Evolutionary conservation across 176 grass and related monocot genomes (phyloP), one percentile per base, ranked within the genome.

Genomic region (Luzula sylvatica): DNA sequence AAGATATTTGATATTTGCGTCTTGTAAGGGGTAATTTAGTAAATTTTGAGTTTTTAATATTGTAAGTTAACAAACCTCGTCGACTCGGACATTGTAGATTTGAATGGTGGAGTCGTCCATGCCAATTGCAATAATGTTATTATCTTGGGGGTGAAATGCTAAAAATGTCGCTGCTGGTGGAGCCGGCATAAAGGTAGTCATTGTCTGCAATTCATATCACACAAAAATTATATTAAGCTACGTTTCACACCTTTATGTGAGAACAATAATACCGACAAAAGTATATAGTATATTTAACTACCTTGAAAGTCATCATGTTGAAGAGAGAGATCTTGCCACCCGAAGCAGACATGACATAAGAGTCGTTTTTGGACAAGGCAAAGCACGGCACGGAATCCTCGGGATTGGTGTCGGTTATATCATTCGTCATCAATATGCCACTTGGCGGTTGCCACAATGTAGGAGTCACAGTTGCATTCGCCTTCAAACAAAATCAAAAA

Each of bases 261-360:
- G 9, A 35, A 35, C 30, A 35, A 35, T 9, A 2, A 35, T 35
- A 35, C n/a, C n/a, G n/a, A n/a, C n/a, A n/a, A n/a, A n/a, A n/a
- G n/a, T n/a, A n/a, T n/a, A n/a, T n/a, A n/a, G n/a, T n/a, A n/a
- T n/a, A n/a, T n/a, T n/a, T n/a, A n/a, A n/a, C n/a, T 66, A 95
- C 90, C 90, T 89, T 96, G 68, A 96, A 96, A 40, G 90, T 96
- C 90, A 96, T 96, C 90, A 89, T 96, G 74, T 96, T 96, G 74
- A 96, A 96, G 8, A 96, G 54, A 23, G 90, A 96, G 27, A 96
- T 88, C 65, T 96, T 96, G 41, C 90, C 90, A 54, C 90, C 92
- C 28, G 92, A 96, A 77, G 92, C 92, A 46, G 92, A 96, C 92
- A 96, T 96, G 55, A 96, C 92, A 82, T 96, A 96, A 22, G 92